These are phyloP conservation scores for Elsinoe arachidis DNA, from an alignment of 2,329 filamentous ascomycete genomes.

Conservation along the genomic window DNA sequence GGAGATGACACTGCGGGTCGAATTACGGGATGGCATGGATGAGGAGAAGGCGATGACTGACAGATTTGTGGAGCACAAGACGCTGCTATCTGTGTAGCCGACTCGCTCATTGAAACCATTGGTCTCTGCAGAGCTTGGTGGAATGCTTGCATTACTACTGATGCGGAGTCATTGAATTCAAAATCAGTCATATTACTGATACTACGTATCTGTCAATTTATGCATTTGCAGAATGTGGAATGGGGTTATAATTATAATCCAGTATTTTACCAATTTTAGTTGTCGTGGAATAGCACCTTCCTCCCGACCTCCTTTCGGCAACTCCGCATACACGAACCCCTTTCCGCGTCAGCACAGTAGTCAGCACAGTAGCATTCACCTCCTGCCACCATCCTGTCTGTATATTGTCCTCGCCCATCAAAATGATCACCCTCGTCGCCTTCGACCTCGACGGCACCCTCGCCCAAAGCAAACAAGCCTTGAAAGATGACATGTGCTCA, in stretches of 20 bases:
- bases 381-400: too few species aligned
- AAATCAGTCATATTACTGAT: not conserved
- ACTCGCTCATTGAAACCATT: too few species aligned
- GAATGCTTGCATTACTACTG: not conserved
- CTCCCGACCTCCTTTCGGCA: not conserved
- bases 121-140: too few species aligned
- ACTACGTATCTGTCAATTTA: too few species aligned
- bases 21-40: slow-evolving; percentile 31
- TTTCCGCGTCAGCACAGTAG: too few species aligned
- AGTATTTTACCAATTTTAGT: not conserved
- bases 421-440: slow-evolving; percentile 30
- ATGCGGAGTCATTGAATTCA: not conserved
- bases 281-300: not conserved
- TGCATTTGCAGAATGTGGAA: too few species aligned
- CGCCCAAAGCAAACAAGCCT: slow-evolving; percentile 30
- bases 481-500: slow-evolving; percentile 28
- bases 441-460: slow-evolving; percentile 34
- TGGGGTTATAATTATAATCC: too few species aligned
- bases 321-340: not conserved
- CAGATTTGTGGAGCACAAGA: not conserved
- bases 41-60: not conserved
- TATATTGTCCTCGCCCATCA: not conserved
- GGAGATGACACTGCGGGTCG: slow-evolving; percentile 64
- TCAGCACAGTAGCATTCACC: too few species aligned
- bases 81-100: not conserved